Conservation (phyloP, 1,284 basidiomycete genomes). For the Trametes sp. region DNA sequence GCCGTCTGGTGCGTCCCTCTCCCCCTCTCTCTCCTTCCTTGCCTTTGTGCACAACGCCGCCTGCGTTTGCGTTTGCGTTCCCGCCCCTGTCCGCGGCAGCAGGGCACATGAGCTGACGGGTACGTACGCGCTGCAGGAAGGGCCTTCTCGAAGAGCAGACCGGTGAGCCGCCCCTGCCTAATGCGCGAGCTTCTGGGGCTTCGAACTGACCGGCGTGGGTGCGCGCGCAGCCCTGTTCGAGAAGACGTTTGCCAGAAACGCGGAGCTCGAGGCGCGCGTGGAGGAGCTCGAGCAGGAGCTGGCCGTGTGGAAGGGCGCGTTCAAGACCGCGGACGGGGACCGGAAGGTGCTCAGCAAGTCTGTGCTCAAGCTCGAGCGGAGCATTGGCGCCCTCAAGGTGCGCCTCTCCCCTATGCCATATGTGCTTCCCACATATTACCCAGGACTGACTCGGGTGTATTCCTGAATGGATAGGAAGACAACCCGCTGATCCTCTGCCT, state of each 20-base stretch:
- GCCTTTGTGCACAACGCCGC: background rate
- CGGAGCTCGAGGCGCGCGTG: constrained; percentile 41
- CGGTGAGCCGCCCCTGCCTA: constrained; percentile 29
- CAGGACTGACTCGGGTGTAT: background rate
- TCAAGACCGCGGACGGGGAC: constrained; percentile 46
- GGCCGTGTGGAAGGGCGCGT: constrained; percentile 48
- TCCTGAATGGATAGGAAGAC: constrained; percentile 40
- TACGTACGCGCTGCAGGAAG: constrained; percentile 34
- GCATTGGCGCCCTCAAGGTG: constrained; percentile 46
- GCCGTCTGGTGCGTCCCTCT: constrained; percentile 30
- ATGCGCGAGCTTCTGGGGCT: constrained; percentile 5
- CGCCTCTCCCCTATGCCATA: constrained; percentile 17
- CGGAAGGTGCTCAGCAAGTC: constrained; percentile 39
- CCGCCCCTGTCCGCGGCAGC: background rate
- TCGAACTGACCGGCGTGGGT: constrained; percentile 3
- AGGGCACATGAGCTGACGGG: constrained; percentile 14
- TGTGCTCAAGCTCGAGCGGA: constrained; percentile 43
- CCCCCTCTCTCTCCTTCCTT: too few relatives aligned
- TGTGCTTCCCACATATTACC: background rate
- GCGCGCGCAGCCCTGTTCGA: constrained; percentile 41
- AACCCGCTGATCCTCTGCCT: constrained; percentile 51
- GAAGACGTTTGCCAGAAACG: constrained; percentile 42
- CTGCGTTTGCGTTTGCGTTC: background rate
- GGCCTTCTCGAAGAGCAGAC: constrained; percentile 43
- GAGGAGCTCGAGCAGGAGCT: constrained; percentile 49